Evolutionary conservation across 176 grass and related monocot genomes (phyloP), one percentile per base, ranked within the genome.

Genomic region (Thalia dealbata): DNA sequence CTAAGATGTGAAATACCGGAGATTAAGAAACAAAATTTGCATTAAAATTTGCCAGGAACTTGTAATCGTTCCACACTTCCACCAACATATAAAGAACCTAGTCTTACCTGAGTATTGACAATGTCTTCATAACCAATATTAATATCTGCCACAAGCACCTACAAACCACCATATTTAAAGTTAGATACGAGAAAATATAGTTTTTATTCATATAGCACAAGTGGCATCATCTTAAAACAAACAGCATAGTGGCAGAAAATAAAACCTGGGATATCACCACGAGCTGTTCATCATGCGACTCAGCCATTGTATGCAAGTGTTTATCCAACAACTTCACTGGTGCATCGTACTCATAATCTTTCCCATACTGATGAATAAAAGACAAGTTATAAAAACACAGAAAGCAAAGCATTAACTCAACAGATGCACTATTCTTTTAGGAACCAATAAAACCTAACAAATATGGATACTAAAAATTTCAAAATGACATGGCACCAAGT

Each of bases 121-220:
- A 97, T 86, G 38, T 92, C 87, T 86, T 97, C 95, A 69, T 97
- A 97, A 64, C 95, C 95, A 73, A 97, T 97, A 78, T 97, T 97
- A 78, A 97, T 92, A 80, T 97, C 95, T 73, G 95, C 83, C 27
- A 91, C 95, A 84, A 97, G 95, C 55, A 97, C 95, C 93, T 97
- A 55, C 73, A 78, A 54, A 48, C 7, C 0, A 60, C 22, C 12
- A 56, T 9, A 56, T 56, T 56, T 56, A 7, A n/a, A n/a, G 3
- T 21, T 56, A n/a, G 52, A 56, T 6, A 56, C 6, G 52, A 56
- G 18, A 1, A 48, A 48, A n/a, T 60, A n/a, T n/a, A n/a, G 22
- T 7, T 60, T 19, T 60, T 60, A 23, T 2, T 23, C 7, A 60
- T 7, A 60, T 3, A 60, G 23, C 56, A 19, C 45, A 48, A 48